phyloP scores from a whole-genome alignment of 257 asterid genomes.

The Thymus quinquecostatus region DNA sequence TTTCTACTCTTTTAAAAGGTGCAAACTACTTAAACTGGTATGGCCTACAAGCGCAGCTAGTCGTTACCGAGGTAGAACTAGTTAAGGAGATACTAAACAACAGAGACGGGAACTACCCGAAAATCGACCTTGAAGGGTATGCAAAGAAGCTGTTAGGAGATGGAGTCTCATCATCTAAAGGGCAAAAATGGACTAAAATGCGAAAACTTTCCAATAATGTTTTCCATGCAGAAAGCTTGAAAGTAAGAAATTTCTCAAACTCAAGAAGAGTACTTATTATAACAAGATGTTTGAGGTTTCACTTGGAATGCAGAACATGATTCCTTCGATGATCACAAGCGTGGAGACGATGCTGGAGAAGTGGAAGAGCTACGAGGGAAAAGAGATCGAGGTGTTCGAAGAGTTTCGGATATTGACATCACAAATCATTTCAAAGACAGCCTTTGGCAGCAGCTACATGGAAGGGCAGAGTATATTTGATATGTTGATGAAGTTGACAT shows the following conservation, averaged over 20 bases:
- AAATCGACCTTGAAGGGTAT: slow-evolving; percentile 65
- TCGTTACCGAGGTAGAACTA: slow-evolving; percentile 61
- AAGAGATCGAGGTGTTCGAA: slow-evolving; percentile 61
- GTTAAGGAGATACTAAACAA: slow-evolving; percentile 57
- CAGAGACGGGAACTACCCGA: slow-evolving; percentile 50
- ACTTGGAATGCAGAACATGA: slow-evolving; percentile 52
- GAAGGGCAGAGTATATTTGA: slow-evolving; percentile 72
- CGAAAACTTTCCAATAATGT: slow-evolving; percentile 60
- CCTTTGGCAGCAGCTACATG: slow-evolving; percentile 68
- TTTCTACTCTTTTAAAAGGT: slow-evolving; percentile 36
- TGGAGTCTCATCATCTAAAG: slow-evolving; percentile 66
- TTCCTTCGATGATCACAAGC: slow-evolving; percentile 56
- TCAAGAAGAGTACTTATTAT: not conserved
- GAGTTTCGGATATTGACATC: slow-evolving; percentile 62
- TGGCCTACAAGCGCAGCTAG: slow-evolving; percentile 61
- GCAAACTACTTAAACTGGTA: slow-evolving; percentile 55
- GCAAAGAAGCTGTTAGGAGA: slow-evolving; percentile 68
- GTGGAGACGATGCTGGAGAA: slow-evolving; percentile 54
- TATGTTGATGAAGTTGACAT: slow-evolving; percentile 52
- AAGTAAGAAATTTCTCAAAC: slow-evolving; percentile 35
- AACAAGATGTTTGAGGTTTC: not conserved
- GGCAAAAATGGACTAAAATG: slow-evolving; percentile 66
- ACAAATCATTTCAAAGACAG: slow-evolving; percentile 67
- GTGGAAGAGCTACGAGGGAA: slow-evolving; percentile 49
- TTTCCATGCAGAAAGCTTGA: slow-evolving; percentile 63